Conservation (phyloP, 345 rosid species). For the Boechera divaricarpa region DNA sequence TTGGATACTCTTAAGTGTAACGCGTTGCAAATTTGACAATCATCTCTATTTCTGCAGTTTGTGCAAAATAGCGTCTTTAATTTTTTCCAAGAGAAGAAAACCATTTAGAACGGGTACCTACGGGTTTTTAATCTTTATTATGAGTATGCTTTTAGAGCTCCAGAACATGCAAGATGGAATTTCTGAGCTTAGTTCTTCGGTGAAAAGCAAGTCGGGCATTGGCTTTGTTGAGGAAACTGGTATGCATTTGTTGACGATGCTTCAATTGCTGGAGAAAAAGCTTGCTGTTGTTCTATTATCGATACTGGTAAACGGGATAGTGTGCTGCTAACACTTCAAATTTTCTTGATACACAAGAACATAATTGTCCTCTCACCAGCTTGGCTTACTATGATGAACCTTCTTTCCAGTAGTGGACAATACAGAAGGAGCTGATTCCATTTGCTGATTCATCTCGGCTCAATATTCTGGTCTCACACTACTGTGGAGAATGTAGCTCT, state of each 20-base stretch:
- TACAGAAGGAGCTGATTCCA: slow-evolving; percentile 80
- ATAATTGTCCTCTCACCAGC: slow-evolving; percentile 1
- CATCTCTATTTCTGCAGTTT: slow-evolving; percentile 54
- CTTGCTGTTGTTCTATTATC: slow-evolving; percentile 51
- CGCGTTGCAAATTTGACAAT: slow-evolving; percentile 32
- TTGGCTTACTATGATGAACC: slow-evolving; percentile 21
- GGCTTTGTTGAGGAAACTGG: slow-evolving; percentile 45
- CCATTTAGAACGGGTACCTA: slow-evolving; percentile 51
- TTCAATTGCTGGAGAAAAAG: slow-evolving; percentile 50
- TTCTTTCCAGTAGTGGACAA: slow-evolving; percentile 25
- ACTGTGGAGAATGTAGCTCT: slow-evolving; percentile 53
- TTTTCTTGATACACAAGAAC: slow-evolving; percentile 15
- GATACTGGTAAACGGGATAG: slow-evolving; percentile 60
- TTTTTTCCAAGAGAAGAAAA: slow-evolving; percentile 57
- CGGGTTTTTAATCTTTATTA: slow-evolving; percentile 62
- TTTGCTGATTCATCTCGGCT: too few species aligned
- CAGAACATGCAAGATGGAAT: slow-evolving; percentile 57
- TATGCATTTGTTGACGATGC: slow-evolving; percentile 42
- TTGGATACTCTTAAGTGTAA: neutral
- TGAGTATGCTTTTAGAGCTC: slow-evolving; percentile 71
- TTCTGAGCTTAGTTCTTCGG: slow-evolving; percentile 44
- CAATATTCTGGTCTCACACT: slow-evolving; percentile 62
- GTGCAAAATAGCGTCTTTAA: slow-evolving; percentile 53
- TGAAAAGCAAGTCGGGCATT: slow-evolving; percentile 38
- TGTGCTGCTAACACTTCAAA: slow-evolving; percentile 22